phyloP scores from a whole-genome alignment of 768 basidiomycete species.

The Termitomyces bulborhizus region DNA sequence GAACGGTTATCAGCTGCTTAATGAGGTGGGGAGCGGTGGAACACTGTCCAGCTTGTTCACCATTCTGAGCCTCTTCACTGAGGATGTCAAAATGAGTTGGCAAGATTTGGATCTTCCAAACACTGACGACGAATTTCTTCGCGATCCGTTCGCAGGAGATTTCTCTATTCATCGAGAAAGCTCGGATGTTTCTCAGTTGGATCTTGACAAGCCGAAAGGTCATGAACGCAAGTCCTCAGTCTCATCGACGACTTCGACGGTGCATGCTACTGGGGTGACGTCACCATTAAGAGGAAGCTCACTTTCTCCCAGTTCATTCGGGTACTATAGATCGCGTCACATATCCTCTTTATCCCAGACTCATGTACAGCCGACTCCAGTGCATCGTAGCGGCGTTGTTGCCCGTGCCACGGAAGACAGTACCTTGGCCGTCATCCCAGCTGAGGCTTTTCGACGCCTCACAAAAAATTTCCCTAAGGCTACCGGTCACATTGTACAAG shows the following conservation, averaged over 20 bases:
- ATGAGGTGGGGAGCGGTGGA: constrained; percentile 94
- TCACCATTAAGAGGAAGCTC: constrained; percentile 22
- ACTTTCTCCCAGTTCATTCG: constrained; percentile 20
- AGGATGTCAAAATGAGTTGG: constrained; percentile 90
- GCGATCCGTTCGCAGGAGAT: constrained; percentile 15
- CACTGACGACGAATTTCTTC: constrained; percentile 20
- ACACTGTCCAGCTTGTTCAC: constrained; percentile 95
- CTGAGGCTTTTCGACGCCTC: constrained; percentile 89
- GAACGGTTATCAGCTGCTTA: constrained; percentile 94
- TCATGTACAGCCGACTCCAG: constrained; percentile 15
- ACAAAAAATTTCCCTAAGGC: constrained; percentile 98
- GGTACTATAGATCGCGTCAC: constrained; percentile 15
- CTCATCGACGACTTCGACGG: constrained; percentile 66
- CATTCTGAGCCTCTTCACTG: constrained; percentile 94
- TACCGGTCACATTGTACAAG: constrained; percentile 93
- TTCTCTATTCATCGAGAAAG: constrained; percentile 35
- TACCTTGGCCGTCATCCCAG: constrained; percentile 97
- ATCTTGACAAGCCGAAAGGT: constrained; percentile 31
- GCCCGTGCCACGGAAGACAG: constrained; percentile 94
- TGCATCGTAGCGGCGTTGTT: constrained; percentile 72
- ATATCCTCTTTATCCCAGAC: constrained; percentile 15
- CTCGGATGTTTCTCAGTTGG: constrained; percentile 61
- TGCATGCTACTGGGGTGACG: constrained; percentile 39
- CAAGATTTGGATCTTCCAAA: constrained; percentile 41
- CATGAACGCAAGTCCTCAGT: constrained; percentile 47